phyloP scores from a whole-genome alignment of 2,329 filamentous ascomycete genomes.

The Tolypocladium amazonense region DNA sequence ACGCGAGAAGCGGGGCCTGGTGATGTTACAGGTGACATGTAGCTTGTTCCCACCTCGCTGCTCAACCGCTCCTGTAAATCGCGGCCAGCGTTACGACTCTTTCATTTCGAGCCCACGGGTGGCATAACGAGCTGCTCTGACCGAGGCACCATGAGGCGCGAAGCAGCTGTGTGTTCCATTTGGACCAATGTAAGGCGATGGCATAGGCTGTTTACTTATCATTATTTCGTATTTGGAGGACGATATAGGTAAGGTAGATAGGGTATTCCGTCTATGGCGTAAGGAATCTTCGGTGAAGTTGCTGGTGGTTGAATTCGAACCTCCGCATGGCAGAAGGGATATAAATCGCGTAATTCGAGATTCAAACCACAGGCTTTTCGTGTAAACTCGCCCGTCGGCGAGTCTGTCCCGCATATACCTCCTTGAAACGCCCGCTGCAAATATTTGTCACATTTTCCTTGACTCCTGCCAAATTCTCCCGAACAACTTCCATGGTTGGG shows the following conservation, averaged over 20 bases:
- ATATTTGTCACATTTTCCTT: constrained; percentile 19
- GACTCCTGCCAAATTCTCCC: constrained; percentile 37
- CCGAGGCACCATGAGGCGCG: neutral
- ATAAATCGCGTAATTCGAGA: neutral
- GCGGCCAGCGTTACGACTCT: too few relatives aligned
- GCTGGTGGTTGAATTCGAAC: neutral
- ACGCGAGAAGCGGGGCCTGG: too few relatives aligned
- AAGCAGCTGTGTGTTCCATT: too few relatives aligned
- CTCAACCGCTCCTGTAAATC: too few relatives aligned
- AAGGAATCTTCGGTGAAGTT: neutral
- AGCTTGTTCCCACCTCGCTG: too few relatives aligned
- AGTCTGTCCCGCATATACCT: constrained; percentile 13
- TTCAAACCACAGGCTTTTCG: neutral
- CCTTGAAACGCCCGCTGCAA: constrained; percentile 9
- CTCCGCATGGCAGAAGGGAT: neutral
- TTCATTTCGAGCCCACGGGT: too few relatives aligned
- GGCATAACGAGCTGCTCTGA: too few relatives aligned
- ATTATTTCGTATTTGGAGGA: too few relatives aligned
- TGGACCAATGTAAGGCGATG: neutral
- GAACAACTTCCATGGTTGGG: constrained; percentile 52
- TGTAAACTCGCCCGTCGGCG: constrained; percentile 5
- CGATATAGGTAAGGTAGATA: neutral
- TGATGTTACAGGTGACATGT: too few relatives aligned
- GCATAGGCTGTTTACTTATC: neutral
- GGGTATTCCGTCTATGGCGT: neutral